Evolutionary conservation across 129 eudicot genomes (phyloP).

Genomic region (Arctium lappa): DNA sequence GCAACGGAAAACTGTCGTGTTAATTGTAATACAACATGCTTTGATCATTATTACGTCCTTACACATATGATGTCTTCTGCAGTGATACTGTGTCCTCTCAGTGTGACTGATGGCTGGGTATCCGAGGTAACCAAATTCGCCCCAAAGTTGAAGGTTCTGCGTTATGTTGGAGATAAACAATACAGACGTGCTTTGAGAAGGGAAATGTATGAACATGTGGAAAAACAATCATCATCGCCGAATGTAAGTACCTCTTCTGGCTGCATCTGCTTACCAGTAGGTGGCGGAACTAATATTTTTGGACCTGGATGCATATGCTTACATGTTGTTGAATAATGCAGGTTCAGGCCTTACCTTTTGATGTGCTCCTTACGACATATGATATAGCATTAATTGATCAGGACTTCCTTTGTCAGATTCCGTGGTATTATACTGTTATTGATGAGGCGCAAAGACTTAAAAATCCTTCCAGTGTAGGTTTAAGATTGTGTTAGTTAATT

Average conservation of each 20-base stretch:
- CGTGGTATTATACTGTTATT: constrained; percentile 80
- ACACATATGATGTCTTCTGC: constrained; percentile 25
- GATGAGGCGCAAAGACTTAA: constrained; percentile 98
- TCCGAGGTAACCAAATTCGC: constrained; percentile 73
- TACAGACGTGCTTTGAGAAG: constrained; percentile 55
- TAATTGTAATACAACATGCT: not conserved
- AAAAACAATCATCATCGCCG: constrained; percentile 37
- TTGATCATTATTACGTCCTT: not conserved
- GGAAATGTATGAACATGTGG: constrained; percentile 58
- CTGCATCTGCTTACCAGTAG: not conserved
- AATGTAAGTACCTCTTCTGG: constrained; percentile 41
- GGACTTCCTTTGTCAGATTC: constrained; percentile 86
- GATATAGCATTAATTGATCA: constrained; percentile 90
- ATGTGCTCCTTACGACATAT: constrained; percentile 93
- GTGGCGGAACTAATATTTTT: not conserved
- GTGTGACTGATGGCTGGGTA: constrained; percentile 93
- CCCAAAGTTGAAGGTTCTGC: constrained; percentile 61
- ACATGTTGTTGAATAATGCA: constrained; percentile 25
- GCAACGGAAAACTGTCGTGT: constrained; percentile 7
- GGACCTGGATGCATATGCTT: constrained; percentile 10
- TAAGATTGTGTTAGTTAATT: not conserved
- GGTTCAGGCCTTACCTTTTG: constrained; percentile 74
- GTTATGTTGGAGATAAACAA: constrained; percentile 84
- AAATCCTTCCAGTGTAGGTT: constrained; percentile 92
- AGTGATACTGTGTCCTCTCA: constrained; percentile 96